A percentile compares a stretch with the other conserved stretches of the same genome.
Conservation (phyloP, 768 basidiomycete species). For the Termitomyces sp. region DNA sequence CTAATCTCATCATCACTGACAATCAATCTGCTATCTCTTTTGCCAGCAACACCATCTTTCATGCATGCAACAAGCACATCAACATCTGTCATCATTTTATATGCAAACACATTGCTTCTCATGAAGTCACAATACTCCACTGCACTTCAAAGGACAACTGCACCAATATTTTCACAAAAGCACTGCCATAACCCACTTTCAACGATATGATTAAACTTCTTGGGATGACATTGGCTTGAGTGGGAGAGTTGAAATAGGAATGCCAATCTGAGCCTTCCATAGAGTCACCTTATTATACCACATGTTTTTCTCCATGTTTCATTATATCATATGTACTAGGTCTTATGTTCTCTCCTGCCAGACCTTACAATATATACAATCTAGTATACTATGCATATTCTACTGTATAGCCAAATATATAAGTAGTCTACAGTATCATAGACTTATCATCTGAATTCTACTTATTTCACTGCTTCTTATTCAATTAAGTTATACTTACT, state of each 20-base stretch:
- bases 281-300: too few relatives aligned
- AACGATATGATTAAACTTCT: neutral
- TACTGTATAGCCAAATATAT: neutral
- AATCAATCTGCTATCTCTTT: neutral
- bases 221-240: neutral
- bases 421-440: neutral
- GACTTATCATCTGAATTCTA: neutral
- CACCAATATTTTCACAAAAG: slow-evolving; percentile 40
- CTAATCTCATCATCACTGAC: neutral
- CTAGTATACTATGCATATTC: neutral
- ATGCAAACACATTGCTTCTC: slow-evolving; percentile 26
- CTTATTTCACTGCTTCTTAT: neutral
- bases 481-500: too few relatives aligned
- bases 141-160: slow-evolving; percentile 30
- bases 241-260: slow-evolving; percentile 5
- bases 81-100: slow-evolving; percentile 35
- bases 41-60: too few relatives aligned
- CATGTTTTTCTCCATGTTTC: too few relatives aligned
- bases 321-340: too few relatives aligned
- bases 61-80: too few relatives aligned
- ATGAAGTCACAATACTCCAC: slow-evolving; percentile 23
- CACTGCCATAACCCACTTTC: slow-evolving; percentile 15
- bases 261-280: too few relatives aligned
- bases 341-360: neutral
- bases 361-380: too few relatives aligned